phyloP scores from a whole-genome alignment of 179 eudicot genomes.

The Spergularia azorica region DNA sequence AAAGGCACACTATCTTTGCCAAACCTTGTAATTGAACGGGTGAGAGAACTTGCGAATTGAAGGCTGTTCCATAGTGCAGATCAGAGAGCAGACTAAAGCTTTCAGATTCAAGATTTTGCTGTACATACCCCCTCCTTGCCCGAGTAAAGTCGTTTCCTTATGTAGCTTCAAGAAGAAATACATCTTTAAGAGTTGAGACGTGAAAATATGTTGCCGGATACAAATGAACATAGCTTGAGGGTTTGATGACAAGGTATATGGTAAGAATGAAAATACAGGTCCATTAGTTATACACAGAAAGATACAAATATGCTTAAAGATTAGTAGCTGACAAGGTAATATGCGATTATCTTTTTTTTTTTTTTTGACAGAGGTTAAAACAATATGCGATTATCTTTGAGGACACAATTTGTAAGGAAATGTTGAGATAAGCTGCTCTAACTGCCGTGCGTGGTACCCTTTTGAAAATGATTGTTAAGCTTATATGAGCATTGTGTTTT shows the following conservation, averaged over 20 bases:
- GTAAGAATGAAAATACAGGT: neutral
- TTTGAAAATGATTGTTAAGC: too few relatives aligned
- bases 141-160: neutral
- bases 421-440: too few relatives aligned
- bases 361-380: too few relatives aligned
- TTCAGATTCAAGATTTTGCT: constrained; percentile 4
- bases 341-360: neutral
- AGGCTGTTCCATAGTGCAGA: neutral
- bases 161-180: neutral
- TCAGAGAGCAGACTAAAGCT: neutral
- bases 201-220: neutral
- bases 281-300: neutral
- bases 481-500: too few relatives aligned
- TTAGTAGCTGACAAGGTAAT: neutral
- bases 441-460: too few relatives aligned
- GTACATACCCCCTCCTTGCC: neutral
- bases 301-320: neutral
- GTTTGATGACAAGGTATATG: neutral
- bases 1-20: constrained; percentile 1
- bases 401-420: too few relatives aligned
- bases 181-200: too few relatives aligned
- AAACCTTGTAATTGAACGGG: constrained; percentile 1
- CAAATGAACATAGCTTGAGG: constrained; percentile 11
- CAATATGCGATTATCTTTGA: neutral
- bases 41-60: constrained; percentile 8